Percentiles rank a stretch among this genome's conserved stretches.
Evolutionary conservation across 202 grass and related monocot species (phyloP).

Genomic region (Zoysia matrella): DNA sequence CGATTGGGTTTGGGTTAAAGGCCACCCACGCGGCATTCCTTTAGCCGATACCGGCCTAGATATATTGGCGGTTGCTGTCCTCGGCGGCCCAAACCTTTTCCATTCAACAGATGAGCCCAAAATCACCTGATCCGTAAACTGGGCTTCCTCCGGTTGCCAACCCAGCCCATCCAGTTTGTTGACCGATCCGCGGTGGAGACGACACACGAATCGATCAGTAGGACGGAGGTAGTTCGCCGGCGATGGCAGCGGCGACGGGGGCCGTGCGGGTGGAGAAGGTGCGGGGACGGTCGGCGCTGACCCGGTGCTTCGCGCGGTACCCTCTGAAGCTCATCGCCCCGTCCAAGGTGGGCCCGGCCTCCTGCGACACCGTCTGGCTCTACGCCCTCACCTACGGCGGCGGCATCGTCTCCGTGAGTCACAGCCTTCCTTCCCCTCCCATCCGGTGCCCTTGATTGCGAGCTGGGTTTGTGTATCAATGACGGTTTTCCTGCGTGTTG

Average conservation of each 20-base stretch:
- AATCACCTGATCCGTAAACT: background rate
- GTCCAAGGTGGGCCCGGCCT: constrained; percentile 63
- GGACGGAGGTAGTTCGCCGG: background rate
- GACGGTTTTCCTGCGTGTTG: background rate
- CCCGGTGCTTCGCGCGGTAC: constrained; percentile 82
- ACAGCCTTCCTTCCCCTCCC: background rate
- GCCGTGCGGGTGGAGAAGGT: constrained; percentile 77
- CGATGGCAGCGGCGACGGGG: constrained; percentile 49
- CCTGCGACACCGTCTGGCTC: constrained; percentile 71
- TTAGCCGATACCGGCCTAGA: no score
- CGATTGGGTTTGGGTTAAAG: no score
- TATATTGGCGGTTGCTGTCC: background rate
- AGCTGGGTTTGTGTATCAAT: background rate
- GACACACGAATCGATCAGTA: background rate
- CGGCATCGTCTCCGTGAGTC: constrained; percentile 87
- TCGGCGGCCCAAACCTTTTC: background rate
- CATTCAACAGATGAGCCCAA: background rate
- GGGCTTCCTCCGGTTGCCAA: background rate
- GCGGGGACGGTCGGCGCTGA: constrained; percentile 69
- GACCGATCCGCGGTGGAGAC: background rate
- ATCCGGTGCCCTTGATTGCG: background rate
- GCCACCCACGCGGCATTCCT: no score
- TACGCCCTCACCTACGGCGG: constrained; percentile 86
- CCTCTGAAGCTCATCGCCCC: constrained; percentile 92
- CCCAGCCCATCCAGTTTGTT: background rate